Evolutionary conservation across 768 basidiomycete species (phyloP).

Genomic region (Russula emetica): DNA sequence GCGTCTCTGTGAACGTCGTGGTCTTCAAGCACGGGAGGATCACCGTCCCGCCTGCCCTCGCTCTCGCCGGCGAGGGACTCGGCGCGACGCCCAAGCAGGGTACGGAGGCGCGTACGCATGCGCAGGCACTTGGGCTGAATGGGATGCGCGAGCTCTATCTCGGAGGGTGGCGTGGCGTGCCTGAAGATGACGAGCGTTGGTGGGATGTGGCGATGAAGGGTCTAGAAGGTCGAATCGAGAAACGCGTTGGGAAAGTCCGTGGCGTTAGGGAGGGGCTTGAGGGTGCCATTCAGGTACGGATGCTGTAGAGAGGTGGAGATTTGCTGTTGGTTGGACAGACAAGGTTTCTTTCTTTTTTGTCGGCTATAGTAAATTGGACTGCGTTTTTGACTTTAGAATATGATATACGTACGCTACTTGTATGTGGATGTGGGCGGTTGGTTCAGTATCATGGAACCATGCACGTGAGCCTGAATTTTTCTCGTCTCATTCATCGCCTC

Average conservation of each 20-base stretch:
- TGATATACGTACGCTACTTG: neutral
- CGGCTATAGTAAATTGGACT: neutral
- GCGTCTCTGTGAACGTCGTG: slow-evolving; percentile 55
- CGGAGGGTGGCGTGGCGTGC: slow-evolving; percentile 60
- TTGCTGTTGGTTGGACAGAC: neutral
- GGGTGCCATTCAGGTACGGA: slow-evolving; percentile 26
- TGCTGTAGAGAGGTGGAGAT: neutral
- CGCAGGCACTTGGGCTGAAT: slow-evolving; percentile 36
- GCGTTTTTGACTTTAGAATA: neutral
- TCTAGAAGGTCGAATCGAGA: slow-evolving; percentile 33
- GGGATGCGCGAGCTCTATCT: slow-evolving; percentile 46
- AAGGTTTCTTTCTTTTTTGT: neutral
- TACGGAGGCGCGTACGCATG: slow-evolving; percentile 25
- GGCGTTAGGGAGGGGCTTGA: slow-evolving; percentile 36
- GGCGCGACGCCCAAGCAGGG: slow-evolving; percentile 31
- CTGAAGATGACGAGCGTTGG: slow-evolving; percentile 52
- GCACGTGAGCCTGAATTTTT: neutral
- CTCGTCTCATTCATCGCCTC: slow-evolving; percentile 2
- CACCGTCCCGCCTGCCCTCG: slow-evolving; percentile 65
- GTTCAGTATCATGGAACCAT: neutral
- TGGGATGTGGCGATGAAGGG: slow-evolving; percentile 59
- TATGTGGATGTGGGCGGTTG: neutral
- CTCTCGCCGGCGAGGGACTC: slow-evolving; percentile 59
- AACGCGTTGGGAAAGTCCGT: slow-evolving; percentile 29
- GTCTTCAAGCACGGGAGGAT: slow-evolving; percentile 72